Percentiles rank a stretch among this genome's conserved stretches.
Evolutionary conservation across 208 protist species (phyloP).

Genomic region (Lotmaria passim): DNA sequence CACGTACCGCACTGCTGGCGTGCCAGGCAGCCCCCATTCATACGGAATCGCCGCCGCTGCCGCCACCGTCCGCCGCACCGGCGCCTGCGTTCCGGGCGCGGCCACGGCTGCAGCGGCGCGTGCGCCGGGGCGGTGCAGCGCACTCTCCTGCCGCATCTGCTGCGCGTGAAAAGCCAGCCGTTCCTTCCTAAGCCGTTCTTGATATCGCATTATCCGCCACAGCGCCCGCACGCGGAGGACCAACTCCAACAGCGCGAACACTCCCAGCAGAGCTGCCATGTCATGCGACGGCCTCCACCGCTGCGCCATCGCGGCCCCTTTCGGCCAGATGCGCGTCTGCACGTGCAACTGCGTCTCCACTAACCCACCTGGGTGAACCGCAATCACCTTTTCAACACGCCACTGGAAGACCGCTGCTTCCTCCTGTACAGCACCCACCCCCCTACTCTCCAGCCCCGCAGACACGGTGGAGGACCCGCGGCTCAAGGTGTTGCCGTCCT

Average conservation of each 20-base stretch:
- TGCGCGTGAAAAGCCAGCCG: slow-evolving; percentile 5
- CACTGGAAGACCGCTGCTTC: slow-evolving; percentile 43
- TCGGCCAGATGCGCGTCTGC: slow-evolving; percentile 32
- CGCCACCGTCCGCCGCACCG: not conserved
- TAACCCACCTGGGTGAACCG: slow-evolving; percentile 46
- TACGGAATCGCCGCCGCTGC: slow-evolving; percentile 3
- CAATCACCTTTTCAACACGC: slow-evolving; percentile 43
- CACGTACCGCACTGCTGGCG: not conserved
- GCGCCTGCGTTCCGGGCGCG: no score
- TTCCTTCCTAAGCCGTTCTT: slow-evolving; percentile 11
- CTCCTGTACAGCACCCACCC: not conserved
- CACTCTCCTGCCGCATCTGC: not conserved
- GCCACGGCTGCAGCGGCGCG: no score
- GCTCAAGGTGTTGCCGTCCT: not conserved
- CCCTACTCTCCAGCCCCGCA: not conserved
- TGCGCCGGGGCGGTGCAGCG: not conserved
- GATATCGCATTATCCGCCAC: slow-evolving; percentile 32
- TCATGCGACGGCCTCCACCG: slow-evolving; percentile 22
- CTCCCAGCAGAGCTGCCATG: slow-evolving; percentile 28
- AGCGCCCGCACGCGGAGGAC: slow-evolving; percentile 41
- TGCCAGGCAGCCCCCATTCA: slow-evolving; percentile 26
- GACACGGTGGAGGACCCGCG: not conserved
- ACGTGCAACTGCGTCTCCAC: slow-evolving; percentile 52
- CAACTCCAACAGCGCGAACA: slow-evolving; percentile 42
- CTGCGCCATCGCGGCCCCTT: not conserved